Conservation (phyloP, 176 grass and related monocot genomes). For the Saccharum officinarum region DNA sequence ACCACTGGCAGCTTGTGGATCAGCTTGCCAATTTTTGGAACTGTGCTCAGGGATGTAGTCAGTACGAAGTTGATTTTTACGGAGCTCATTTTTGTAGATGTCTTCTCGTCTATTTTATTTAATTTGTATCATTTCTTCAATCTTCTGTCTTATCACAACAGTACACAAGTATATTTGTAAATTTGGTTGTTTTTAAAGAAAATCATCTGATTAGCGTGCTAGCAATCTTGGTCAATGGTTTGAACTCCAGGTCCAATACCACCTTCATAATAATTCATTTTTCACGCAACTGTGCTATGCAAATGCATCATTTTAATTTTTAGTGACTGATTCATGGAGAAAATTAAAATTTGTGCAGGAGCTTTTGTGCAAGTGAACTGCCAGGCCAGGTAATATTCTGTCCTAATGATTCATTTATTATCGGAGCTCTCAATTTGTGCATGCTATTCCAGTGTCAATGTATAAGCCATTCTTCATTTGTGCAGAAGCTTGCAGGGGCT, state of each 20-base stretch:
- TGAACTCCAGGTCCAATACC: background rate
- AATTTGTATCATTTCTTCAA: background rate
- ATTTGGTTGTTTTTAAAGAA: background rate
- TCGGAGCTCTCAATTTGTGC: constrained; percentile 26
- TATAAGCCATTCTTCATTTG: constrained; percentile 22
- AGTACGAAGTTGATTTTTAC: background rate
- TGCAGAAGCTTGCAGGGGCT: constrained; percentile 60
- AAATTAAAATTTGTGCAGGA: constrained; percentile 57
- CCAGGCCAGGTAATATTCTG: constrained; percentile 63
- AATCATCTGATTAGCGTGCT: constrained; percentile 1
- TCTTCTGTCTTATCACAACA: background rate
- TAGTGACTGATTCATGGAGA: constrained; percentile 12
- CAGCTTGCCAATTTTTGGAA: background rate
- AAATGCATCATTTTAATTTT: constrained; percentile 17
- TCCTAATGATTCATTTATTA: background rate
- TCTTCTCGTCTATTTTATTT: too few species aligned
- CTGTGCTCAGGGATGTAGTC: background rate
- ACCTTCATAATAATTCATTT: background rate
- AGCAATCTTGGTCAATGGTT: background rate
- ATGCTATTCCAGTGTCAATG: background rate
- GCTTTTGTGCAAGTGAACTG: constrained; percentile 61
- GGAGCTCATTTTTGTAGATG: too few species aligned
- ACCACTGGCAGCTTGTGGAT: background rate
- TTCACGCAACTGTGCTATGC: constrained; percentile 2
- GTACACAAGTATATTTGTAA: background rate